Percentiles rank a stretch among this genome's conserved stretches.
phyloP scores from a whole-genome alignment of 805 yeast species.

The Lachancea nothofagi region DNA sequence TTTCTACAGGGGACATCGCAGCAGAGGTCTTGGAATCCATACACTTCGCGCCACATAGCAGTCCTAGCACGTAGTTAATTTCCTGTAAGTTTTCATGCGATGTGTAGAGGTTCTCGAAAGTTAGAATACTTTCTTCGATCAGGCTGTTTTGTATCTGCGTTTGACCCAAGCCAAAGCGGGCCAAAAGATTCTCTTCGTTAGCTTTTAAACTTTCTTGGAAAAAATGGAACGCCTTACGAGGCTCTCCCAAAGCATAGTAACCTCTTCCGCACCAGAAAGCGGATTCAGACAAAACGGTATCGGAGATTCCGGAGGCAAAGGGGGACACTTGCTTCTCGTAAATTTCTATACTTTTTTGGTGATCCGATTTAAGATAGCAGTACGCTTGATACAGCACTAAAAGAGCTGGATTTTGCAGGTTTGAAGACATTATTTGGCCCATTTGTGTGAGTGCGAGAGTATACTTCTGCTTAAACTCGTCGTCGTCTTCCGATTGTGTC shows the following conservation, averaged over 20 bases:
- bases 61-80: constrained; percentile 69
- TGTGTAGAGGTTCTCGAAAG: constrained; percentile 71
- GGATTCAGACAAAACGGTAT: constrained; percentile 52
- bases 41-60: constrained; percentile 55
- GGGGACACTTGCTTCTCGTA: constrained; percentile 44
- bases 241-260: constrained; percentile 53
- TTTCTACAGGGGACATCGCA: constrained; percentile 8
- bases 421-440: constrained; percentile 33
- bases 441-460: constrained; percentile 48
- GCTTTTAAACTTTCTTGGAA: constrained; percentile 68
- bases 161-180: constrained; percentile 82
- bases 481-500: constrained; percentile 42
- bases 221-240: constrained; percentile 60
- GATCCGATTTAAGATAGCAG: constrained; percentile 63
- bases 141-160: constrained; percentile 71
- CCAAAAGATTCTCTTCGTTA: constrained; percentile 58
- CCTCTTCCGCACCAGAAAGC: constrained; percentile 85
- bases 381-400: constrained; percentile 63
- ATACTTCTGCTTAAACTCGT: constrained; percentile 58
- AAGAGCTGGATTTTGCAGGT: constrained; percentile 52
- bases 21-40: constrained; percentile 13
- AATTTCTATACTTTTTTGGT: constrained; percentile 50
- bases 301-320: constrained; percentile 30
- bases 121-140: constrained; percentile 75
- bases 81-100: constrained; percentile 66